These are phyloP conservation scores for Nowakowskiella sp. DNA, from an alignment of 192 early-diverging fungal genomes.

Conservation along the genomic window DNA sequence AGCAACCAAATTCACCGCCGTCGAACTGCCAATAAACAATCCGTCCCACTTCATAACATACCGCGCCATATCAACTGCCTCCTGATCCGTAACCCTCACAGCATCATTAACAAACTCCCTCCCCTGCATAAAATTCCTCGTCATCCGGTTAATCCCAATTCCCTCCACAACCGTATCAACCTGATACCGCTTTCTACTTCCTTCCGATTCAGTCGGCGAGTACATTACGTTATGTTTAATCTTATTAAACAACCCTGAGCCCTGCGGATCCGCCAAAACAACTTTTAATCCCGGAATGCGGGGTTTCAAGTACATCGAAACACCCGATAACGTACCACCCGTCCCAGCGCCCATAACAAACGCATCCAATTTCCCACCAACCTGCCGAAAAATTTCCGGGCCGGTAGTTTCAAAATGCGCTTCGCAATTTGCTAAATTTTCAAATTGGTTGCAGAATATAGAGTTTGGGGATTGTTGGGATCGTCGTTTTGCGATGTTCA, in stretches of 20 bases:
- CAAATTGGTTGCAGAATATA: conserved; percentile 96
- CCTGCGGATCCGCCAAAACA: conserved; percentile 84
- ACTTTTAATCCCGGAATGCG: conserved; percentile 49
- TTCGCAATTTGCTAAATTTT: conserved; percentile 77
- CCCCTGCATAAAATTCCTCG: conserved; percentile 69
- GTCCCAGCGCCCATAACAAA: conserved; percentile 82
- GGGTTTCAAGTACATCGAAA: conserved; percentile 75
- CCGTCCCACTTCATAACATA: conserved; percentile 77
- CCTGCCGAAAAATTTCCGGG: conserved; percentile 79
- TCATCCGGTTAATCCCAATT: conserved; percentile 89
- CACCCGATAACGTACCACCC: conserved; percentile 88
- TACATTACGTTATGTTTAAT: conserved; percentile 91
- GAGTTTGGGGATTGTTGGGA: conserved; percentile 42
- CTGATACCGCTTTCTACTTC: conserved; percentile 82
- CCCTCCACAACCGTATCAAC: conserved; percentile 98
- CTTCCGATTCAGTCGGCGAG: conserved; percentile 77
- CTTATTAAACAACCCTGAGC: conserved; percentile 85
- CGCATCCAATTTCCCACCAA: conserved; percentile 60
- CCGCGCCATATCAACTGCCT: conserved; percentile 83
- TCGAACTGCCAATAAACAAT: conserved; percentile 82
- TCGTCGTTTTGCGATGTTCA: conserved; percentile 73
- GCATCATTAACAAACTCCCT: conserved; percentile 68
- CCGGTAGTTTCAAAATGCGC: conserved; percentile 75
- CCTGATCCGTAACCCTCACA: conserved; percentile 71
- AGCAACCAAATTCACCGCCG: conserved; percentile 88